These are phyloP conservation scores for Sistotremastrum suecicum DNA, from an alignment of 768 basidiomycete genomes.

Conservation along the genomic window DNA sequence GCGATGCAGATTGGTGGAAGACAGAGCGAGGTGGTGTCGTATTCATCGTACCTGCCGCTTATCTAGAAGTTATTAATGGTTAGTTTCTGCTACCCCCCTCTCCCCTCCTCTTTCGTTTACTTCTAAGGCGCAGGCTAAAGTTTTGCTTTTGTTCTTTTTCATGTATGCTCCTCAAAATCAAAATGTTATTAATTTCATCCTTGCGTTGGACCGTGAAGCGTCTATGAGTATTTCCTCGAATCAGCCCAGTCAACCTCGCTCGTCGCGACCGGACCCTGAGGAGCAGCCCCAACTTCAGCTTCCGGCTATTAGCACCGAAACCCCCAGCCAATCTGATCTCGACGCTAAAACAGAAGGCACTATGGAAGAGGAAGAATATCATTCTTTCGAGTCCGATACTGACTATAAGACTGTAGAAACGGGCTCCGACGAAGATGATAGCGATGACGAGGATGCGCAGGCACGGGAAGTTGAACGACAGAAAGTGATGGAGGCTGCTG, in stretches of 20 bases:
- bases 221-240: background rate
- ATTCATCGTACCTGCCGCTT: constrained; percentile 84
- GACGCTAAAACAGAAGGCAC: constrained; percentile 19
- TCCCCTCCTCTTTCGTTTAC: constrained; percentile 48
- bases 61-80: constrained; percentile 80
- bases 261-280: constrained; percentile 17
- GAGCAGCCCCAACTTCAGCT: background rate
- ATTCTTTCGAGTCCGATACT: constrained; percentile 27
- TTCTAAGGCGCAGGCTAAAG: constrained; percentile 68
- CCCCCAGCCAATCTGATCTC: constrained; percentile 20
- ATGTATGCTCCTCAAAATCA: constrained; percentile 15
- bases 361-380: constrained; percentile 26
- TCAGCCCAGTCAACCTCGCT: background rate
- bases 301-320: constrained; percentile 13
- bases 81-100: constrained; percentile 46
- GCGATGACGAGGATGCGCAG: constrained; percentile 27
- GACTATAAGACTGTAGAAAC: constrained; percentile 30
- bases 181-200: constrained; percentile 2
- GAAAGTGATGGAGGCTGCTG: constrained; percentile 79
- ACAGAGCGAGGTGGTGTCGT: constrained; percentile 76
- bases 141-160: constrained; percentile 42
- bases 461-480: constrained; percentile 63
- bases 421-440: constrained; percentile 24
- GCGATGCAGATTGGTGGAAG: constrained; percentile 93
- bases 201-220: background rate